Base-by-base conservation (phyloP, 257 asterid species). In the Linderniella brevidens region DNA sequence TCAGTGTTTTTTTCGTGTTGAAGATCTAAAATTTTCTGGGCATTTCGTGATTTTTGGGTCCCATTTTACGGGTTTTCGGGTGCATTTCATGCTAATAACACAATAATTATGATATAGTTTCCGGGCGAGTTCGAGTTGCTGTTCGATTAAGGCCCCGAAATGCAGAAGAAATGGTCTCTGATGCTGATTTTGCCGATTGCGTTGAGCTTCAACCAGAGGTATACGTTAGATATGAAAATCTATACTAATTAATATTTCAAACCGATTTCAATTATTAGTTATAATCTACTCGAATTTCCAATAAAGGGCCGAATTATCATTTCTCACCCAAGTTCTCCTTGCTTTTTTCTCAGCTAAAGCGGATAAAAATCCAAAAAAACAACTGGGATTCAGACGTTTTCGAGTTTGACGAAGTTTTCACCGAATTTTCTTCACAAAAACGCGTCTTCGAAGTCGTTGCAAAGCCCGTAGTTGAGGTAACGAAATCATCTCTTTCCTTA, bases 201-300 rank as follows among this genome's bases (percentile, higher is more conserved):
- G 87, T 86, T 40, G 93, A 86, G 64, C 67, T 82, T 80, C 97
- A 79, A 67, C 94, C 94, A 40, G 97, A 86, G 94, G 97, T 49
- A 15, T 15, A 19, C 19, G 35, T 40, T 40, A 4, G n/a, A 2
- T 40, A 14, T 14, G 4, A 14, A 8, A 37, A 37, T 37, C 11
- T 37, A 37, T 8, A 37, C 41, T 11, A 8, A 14, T 40, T 40
- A 39, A 11, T 39, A 39, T 11, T 39, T 10, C 13, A 9, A 39
- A 8, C 3, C 8, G 0, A 45, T 45, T 15, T 9, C 32, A 45
- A 11, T 17, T 12, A n/a, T 45, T 10, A n/a, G n/a, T 10, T 11
- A 5, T 16, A 2, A 45, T 11, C n/a, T n/a, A n/a, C n/a, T 15
- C 19, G 20, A 8, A 11, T 4, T 45, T 11, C 4, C 19, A 4